Base-by-base conservation (phyloP, 441 rosid species). In the Pelargonium fulgidum region DNA sequence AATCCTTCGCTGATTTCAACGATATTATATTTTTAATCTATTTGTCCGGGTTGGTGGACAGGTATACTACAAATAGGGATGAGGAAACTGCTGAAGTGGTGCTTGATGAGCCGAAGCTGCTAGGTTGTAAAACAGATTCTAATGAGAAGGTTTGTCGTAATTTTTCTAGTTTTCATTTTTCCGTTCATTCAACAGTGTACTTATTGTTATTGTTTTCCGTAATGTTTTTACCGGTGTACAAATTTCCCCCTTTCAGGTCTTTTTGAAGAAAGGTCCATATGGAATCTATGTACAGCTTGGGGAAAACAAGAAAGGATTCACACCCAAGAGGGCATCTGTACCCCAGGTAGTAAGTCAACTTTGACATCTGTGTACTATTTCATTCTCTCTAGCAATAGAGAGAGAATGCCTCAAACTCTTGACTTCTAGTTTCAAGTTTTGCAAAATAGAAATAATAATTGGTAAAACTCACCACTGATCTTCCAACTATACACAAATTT, bases 231-330 rank as follows among this genome's bases (percentile, higher is more conserved):
- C 24, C 24, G 24, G 24, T 22, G 24, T 22, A 22, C 24, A 22
- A 22, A 42, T 54, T 64, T 61, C 61, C 75, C 68, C 67, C 17
- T 68, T 79, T 44, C 85, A 94, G 99, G 72, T 92, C 85, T 81
- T 92, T 70, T 79, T 94, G 72, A 94, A 90, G 87, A 89, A 77
- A 68, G 99, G 99, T 69, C 99, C 99, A 29, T 94, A 90, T 68
- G 99, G 99, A 79, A 68, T 64, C 80, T 92, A 94, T 73, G 85
- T 94, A 70, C 99, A 94, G 81, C 97, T 94, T 68, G 98, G 98
- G 47, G 98, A 94, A 71, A 93, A 92, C 78, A 90, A 83, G 73
- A 87, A 73, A 54, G 94, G 89, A 58, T 86, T 81, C 75, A 26
- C 77, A 50, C 98, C 98, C 68, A 85, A 92, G 86, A 85, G 99